Evolutionary conservation across 2,329 filamentous ascomycete species (phyloP).

Genomic region (Dothiorella sarmentorum): DNA sequence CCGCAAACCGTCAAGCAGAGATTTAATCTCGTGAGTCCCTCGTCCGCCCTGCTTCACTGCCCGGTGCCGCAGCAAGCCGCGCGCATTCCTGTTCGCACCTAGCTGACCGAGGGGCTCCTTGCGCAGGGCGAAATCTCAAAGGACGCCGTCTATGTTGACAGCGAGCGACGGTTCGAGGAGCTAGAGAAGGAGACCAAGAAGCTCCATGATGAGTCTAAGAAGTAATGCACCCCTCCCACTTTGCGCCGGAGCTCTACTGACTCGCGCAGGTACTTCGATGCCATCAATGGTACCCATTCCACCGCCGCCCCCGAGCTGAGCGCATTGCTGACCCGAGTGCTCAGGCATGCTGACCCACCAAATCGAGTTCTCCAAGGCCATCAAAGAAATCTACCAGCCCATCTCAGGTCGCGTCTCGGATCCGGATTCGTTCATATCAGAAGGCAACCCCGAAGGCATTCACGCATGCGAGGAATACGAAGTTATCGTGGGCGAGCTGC

Average conservation of each 20-base stretch:
- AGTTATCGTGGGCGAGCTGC: slow-evolving; percentile 80
- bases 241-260: slow-evolving; percentile 24
- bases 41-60: background rate
- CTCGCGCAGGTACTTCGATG: slow-evolving; percentile 70
- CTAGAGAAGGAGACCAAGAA: slow-evolving; percentile 95
- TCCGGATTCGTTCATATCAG: slow-evolving; percentile 73
- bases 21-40: slow-evolving; percentile 70
- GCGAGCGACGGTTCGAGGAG: slow-evolving; percentile 89
- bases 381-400: slow-evolving; percentile 95
- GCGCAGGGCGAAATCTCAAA: slow-evolving; percentile 80
- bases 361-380: slow-evolving; percentile 96
- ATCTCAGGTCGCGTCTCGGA: slow-evolving; percentile 96
- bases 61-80: background rate
- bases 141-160: slow-evolving; percentile 90
- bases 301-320: background rate
- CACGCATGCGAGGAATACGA: slow-evolving; percentile 96
- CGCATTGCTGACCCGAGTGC: background rate
- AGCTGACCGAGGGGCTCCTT: slow-evolving; percentile 20
- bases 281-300: slow-evolving; percentile 71
- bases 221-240: slow-evolving; percentile 42
- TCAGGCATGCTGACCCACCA: slow-evolving; percentile 89
- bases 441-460: slow-evolving; percentile 91
- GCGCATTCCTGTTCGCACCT: slow-evolving; percentile 13
- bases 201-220: slow-evolving; percentile 93
- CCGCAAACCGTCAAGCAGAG: slow-evolving; percentile 87